These are phyloP conservation scores for Glycine latifolia DNA, from an alignment of 306 rosid genomes.

Conservation along the genomic window DNA sequence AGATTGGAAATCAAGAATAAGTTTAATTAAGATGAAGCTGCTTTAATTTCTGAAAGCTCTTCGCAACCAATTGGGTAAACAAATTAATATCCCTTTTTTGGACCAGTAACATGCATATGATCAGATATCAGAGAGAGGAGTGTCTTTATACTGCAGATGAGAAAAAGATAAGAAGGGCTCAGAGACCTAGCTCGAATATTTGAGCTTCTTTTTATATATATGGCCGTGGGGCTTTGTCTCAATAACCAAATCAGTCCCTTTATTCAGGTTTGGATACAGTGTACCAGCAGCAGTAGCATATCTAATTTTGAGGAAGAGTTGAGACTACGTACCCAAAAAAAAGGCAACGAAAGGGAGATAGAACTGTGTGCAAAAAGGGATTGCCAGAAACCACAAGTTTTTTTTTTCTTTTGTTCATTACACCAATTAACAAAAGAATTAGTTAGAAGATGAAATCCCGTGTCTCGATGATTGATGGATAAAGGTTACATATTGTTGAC, in stretches of 20 bases:
- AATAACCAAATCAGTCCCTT: no score
- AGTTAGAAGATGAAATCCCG: no score
- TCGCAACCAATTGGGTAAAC: neutral
- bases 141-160: neutral
- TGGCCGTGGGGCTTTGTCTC: neutral
- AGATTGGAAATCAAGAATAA: no score
- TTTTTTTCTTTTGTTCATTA: neutral
- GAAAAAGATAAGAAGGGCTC: neutral
- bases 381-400: neutral
- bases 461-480: no score
- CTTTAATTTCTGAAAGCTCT: neutral
- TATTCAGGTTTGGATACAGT: neutral
- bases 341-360: neutral
- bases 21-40: neutral
- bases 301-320: slow-evolving; percentile 18
- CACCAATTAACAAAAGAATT: no score
- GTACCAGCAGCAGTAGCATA: no score
- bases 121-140: neutral
- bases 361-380: neutral
- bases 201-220: neutral
- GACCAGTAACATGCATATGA: no score
- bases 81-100: neutral
- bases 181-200: neutral
- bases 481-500: neutral
- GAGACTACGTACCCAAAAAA: neutral